Base-by-base conservation (phyloP, 2,329 filamentous ascomycete species). In the Ceratocystis eucalypticola region DNA sequence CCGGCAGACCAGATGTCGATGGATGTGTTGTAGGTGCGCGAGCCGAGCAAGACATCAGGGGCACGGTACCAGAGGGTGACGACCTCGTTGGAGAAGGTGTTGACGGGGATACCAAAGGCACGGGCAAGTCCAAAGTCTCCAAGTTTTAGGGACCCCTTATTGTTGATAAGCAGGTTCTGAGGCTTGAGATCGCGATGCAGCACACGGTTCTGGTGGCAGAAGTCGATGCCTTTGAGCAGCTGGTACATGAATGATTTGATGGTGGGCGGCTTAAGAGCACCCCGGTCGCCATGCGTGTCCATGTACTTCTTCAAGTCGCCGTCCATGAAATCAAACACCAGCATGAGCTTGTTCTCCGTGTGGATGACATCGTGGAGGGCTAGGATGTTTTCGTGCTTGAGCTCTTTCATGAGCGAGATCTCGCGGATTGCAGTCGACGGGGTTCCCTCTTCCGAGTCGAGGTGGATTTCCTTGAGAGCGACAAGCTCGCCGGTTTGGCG, bases 211-310 rank as follows among this genome's bases (percentile, higher is more conserved):
- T 96, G 90, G 78, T 99, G 94, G 78, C 94, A 99, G 75, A 97
- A 99, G 69, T 94, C 92, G 73, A 97, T 96, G 66, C 94, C 94
- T 72, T 90, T 87, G 69, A 97, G 85, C 41, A 99, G 84, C 78
- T 99, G 94, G 78, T 93, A 94, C 93, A 97, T 97, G 82, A 97
- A 99, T 28, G 91, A 95, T 79, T 97, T 97, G 83, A 99, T 96
- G 66, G 91, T 94, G 66, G 83, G 79, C 48, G 91, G 89, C 74
- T 96, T 92, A 66, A 99, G 82, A 62, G 91, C 90, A 69, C 94
- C 93, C 64, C 91, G 84, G 71, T 96, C 91, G 72, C 92, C 91
- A 67, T 91, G 83, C 5, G 87, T 89, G 75, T 99, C 94, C 94
- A 99, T 99, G 77, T 96, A 97, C 74, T 95, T 91, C 80, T 99